These are phyloP conservation scores for Zygoascus bituminiphila DNA, from an alignment of 805 yeast genomes.

Conservation along the genomic window DNA sequence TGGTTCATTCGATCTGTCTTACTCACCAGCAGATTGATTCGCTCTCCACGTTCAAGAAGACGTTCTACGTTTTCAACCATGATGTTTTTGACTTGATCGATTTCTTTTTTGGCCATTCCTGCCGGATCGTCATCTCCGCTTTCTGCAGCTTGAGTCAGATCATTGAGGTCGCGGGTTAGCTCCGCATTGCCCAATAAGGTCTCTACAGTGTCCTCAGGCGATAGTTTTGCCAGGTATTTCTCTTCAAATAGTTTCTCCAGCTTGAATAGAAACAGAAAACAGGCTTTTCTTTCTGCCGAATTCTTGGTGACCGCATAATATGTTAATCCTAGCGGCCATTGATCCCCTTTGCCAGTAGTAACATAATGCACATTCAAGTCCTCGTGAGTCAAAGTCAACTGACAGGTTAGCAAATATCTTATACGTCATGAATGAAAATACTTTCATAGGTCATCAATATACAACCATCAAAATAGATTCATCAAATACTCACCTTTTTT, in stretches of 20 bases:
- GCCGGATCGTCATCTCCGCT: conserved; percentile 20
- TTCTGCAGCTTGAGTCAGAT: conserved; percentile 10
- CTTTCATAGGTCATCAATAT: too few species aligned
- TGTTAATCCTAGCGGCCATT: conserved; percentile 24
- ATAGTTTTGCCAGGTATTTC: not conserved
- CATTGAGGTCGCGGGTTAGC: conserved; percentile 1
- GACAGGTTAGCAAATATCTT: not conserved
- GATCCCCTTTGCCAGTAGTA: conserved; percentile 18
- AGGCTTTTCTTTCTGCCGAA: conserved; percentile 15
- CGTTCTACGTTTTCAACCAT: conserved; percentile 69
- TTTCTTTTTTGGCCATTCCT: conserved; percentile 35
- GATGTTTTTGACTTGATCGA: conserved; percentile 54
- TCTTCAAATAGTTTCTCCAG: conserved; percentile 13
- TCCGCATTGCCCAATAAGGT: not conserved
- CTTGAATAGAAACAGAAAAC: conserved; percentile 20
- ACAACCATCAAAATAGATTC: too few species aligned
- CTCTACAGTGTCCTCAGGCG: not conserved
- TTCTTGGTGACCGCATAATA: conserved; percentile 21
- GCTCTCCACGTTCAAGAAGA: conserved; percentile 70
- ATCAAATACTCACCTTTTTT: conserved; percentile 17
- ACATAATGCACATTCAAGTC: conserved; percentile 26
- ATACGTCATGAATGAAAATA: too few species aligned
- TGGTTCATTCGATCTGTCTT: conserved; percentile 69
- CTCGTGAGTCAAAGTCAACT: conserved; percentile 26
- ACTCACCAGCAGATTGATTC: conserved; percentile 61